A percentile compares a stretch with the other conserved stretches of the same genome.
phyloP scores from a whole-genome alignment of 2,329 filamentous ascomycete species.

The Ceratocystis eucalypticola region DNA sequence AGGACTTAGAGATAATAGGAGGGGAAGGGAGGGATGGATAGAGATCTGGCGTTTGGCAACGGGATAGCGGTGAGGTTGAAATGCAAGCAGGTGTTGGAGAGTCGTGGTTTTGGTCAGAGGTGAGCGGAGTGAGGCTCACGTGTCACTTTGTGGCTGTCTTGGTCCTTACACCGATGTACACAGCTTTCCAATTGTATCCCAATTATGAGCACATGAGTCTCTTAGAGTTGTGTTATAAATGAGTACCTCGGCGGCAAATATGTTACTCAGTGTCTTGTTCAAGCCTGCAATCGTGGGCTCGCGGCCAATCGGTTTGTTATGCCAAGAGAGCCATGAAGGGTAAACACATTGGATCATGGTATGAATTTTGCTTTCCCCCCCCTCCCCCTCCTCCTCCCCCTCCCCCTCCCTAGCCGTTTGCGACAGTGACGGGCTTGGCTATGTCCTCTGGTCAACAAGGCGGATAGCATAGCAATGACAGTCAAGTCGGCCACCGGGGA shows the following conservation, averaged over 20 bases:
- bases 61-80: not conserved
- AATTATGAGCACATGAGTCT: not conserved
- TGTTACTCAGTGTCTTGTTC: constrained; percentile 1
- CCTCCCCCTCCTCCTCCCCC: not conserved
- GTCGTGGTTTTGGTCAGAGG: not conserved
- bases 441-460: not conserved
- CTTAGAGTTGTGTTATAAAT: not conserved
- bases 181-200: not conserved
- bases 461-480: not conserved
- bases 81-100: constrained; percentile 3
- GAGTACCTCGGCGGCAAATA: not conserved
- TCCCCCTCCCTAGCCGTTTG: not conserved
- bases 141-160: not conserved
- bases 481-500: too few relatives aligned
- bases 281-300: not conserved
- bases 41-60: not conserved
- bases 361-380: not conserved
- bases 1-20: not conserved
- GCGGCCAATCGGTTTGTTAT: not conserved
- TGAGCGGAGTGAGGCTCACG: not conserved
- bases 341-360: not conserved
- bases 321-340: not conserved
- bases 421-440: not conserved
- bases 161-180: not conserved
- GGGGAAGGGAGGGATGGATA: not conserved